Evolutionary conservation across 371 early-diverging fungal genomes (phyloP).

Genomic region (Mucor piriformis): DNA sequence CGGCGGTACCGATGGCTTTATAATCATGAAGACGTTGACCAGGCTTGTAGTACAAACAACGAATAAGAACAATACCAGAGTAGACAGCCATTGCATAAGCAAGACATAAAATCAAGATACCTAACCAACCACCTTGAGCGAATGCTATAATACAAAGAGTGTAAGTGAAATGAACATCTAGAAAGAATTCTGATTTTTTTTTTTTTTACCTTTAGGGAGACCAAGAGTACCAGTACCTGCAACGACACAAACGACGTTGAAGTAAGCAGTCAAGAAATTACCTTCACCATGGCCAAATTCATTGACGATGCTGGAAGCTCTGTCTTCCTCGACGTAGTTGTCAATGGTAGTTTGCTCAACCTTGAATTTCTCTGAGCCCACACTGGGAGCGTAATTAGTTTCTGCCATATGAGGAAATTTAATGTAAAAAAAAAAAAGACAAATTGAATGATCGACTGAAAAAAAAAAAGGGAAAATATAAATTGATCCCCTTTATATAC

Average conservation of each 20-base stretch:
- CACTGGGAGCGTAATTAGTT: conserved; percentile 4
- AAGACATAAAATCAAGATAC: conserved; percentile 38
- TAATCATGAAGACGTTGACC: conserved; percentile 56
- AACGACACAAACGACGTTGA: conserved; percentile 74
- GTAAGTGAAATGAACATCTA: not conserved
- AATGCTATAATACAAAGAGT: conserved; percentile 20
- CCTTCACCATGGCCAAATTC: conserved; percentile 38
- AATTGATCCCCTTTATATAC: not conserved
- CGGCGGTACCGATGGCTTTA: conserved; percentile 64
- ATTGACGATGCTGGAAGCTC: conserved; percentile 18
- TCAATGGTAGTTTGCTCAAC: conserved; percentile 23
- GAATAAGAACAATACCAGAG: conserved; percentile 35
- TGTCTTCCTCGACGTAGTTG: conserved; percentile 26
- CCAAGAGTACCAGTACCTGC: conserved; percentile 88
- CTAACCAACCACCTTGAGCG: conserved; percentile 74
- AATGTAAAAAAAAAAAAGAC: not conserved
- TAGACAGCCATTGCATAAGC: conserved; percentile 39
- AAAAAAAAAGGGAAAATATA: not conserved
- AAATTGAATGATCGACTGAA: not conserved
- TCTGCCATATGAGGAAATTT: conserved; percentile 2
- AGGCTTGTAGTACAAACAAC: conserved; percentile 40
- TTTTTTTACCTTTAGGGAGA: conserved; percentile 54
- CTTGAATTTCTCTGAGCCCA: conserved; percentile 19
- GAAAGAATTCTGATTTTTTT: no score
- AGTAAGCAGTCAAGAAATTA: conserved; percentile 50